These are phyloP conservation scores for Mallotus nudiflorus DNA, from an alignment of 345 rosid genomes.

Conservation along the genomic window DNA sequence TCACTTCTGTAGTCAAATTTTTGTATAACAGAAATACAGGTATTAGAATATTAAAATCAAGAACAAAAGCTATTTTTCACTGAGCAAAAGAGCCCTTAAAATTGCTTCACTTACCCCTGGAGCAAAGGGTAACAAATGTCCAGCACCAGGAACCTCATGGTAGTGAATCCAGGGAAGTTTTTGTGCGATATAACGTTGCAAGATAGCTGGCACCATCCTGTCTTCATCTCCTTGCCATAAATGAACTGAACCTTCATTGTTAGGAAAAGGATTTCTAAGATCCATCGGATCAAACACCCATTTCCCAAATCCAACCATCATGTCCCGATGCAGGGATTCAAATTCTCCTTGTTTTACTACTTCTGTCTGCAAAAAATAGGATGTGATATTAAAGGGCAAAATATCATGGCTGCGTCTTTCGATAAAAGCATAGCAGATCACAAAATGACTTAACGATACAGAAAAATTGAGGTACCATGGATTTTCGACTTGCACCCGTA, in stretches of 20 bases:
- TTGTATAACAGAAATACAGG: not conserved
- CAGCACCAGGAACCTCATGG: conserved; percentile 27
- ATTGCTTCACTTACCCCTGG: conserved; percentile 10
- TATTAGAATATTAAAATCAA: not conserved
- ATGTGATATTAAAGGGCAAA: too few relatives aligned
- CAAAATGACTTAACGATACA: too few relatives aligned
- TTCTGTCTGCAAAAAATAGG: conserved; percentile 15
- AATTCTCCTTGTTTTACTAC: conserved; percentile 23
- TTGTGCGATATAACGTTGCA: conserved; percentile 28
- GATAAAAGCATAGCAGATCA: too few relatives aligned
- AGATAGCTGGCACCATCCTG: conserved; percentile 22
- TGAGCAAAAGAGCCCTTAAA: conserved; percentile 3
- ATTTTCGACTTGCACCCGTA: not conserved
- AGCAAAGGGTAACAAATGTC: conserved; percentile 19
- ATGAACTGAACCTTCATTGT: conserved; percentile 32
- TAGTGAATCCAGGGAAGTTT: conserved; percentile 28
- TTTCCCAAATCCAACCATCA: conserved; percentile 29
- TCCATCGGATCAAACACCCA: conserved; percentile 36
- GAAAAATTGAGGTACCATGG: conserved; percentile 15
- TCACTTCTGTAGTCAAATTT: too few relatives aligned
- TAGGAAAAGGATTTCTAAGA: conserved; percentile 27
- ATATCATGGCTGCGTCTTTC: too few relatives aligned
- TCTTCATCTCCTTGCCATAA: conserved; percentile 35
- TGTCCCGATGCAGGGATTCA: conserved; percentile 24
- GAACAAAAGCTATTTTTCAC: not conserved